Evolutionary conservation across 768 basidiomycete species (phyloP).

Genomic region (Lactifluus rugatus): DNA sequence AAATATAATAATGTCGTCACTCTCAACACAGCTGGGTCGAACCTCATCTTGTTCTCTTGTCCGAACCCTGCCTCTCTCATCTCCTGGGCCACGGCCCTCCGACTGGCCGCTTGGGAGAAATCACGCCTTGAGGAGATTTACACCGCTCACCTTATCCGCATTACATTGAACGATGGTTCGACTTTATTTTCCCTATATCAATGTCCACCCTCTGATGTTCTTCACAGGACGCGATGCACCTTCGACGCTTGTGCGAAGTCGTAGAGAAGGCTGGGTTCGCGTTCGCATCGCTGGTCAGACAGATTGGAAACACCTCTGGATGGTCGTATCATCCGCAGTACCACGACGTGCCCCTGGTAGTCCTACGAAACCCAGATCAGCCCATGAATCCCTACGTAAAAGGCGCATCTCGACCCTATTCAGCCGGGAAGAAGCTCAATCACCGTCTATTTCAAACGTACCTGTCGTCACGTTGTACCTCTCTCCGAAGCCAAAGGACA

Average conservation of each 20-base stretch:
- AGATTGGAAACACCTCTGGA: conserved; percentile 91
- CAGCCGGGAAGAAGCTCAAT: conserved; percentile 33
- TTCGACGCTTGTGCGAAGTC: conserved; percentile 56
- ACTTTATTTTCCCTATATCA: not conserved
- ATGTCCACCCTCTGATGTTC: not conserved
- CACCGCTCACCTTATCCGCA: conserved; percentile 85
- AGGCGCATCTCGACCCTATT: conserved; percentile 65
- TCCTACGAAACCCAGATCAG: conserved; percentile 21
- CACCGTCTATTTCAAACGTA: conserved; percentile 22
- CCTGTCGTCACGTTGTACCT: conserved; percentile 49
- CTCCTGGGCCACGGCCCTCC: conserved; percentile 87
- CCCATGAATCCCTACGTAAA: conserved; percentile 26
- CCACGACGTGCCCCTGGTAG: conserved; percentile 20
- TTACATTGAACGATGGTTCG: conserved; percentile 48
- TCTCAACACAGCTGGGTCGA: conserved; percentile 89
- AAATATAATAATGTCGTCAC: conserved; percentile 75
- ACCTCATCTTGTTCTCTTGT: conserved; percentile 83
- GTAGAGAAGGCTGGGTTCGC: conserved; percentile 86
- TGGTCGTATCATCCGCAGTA: conserved; percentile 51
- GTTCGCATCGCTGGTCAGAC: conserved; percentile 93
- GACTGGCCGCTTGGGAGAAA: conserved; percentile 91
- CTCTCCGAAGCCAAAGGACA: conserved; percentile 63
- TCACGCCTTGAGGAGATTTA: conserved; percentile 94
- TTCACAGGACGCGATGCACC: conserved; percentile 39
- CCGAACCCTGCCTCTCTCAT: conserved; percentile 57